Conservation (phyloP, 2,329 filamentous ascomycete genomes). For the Bisporella sp. region DNA sequence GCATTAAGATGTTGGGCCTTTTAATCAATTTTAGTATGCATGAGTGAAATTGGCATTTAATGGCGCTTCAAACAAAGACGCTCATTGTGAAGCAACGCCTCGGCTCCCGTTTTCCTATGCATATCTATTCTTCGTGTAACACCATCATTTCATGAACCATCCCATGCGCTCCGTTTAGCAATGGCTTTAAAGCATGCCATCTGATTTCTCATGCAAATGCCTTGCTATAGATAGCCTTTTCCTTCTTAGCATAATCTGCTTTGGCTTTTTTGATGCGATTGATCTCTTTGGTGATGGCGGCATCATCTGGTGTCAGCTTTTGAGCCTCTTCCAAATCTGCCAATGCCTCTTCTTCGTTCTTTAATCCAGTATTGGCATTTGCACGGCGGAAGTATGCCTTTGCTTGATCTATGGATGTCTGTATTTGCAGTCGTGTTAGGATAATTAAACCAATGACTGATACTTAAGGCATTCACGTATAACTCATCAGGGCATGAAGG, state of each 20-base stretch:
- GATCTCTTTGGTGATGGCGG: constrained; percentile 68
- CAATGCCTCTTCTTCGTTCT: constrained; percentile 78
- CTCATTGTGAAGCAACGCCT: not conserved
- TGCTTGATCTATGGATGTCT: constrained; percentile 58
- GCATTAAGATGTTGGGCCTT: too few species aligned
- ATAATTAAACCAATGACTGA: too few species aligned
- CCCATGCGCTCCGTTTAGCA: too few species aligned
- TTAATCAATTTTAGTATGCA: too few species aligned
- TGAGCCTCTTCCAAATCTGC: constrained; percentile 70
- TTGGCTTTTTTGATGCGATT: constrained; percentile 70
- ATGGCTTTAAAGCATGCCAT: too few species aligned
- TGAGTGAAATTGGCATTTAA: too few species aligned
- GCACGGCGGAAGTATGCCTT: constrained; percentile 86
- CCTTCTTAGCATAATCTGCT: constrained; percentile 69
- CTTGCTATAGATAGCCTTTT: constrained; percentile 89
- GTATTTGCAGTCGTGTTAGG: not conserved
- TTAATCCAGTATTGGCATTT: constrained; percentile 65
- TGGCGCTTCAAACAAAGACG: too few species aligned
- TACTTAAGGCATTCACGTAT: too few species aligned
- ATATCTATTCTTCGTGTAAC: not conserved
- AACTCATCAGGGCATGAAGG: too few species aligned
- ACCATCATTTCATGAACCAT: not conserved
- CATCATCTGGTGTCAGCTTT: constrained; percentile 68
- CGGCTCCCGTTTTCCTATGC: not conserved
- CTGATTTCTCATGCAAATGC: constrained; percentile 53